Conservation (phyloP, 192 early-diverging fungal genomes). For the Linnemannia elongata region DNA sequence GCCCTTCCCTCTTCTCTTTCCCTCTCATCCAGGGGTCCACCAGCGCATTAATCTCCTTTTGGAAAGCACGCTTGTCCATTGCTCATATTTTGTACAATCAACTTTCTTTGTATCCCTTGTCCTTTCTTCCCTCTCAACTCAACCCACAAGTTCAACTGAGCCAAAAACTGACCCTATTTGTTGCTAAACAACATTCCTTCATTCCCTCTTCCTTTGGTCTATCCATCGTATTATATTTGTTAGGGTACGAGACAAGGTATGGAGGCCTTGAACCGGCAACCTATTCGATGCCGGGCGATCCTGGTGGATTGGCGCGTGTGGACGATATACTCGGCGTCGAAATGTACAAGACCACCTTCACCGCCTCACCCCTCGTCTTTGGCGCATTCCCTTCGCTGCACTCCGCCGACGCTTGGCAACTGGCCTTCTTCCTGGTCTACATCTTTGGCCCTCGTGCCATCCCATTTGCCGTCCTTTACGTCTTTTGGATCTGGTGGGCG, state of each 20-base stretch:
- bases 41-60: constrained; percentile 9
- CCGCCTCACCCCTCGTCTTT: constrained; percentile 80
- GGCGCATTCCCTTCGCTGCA: constrained; percentile 83
- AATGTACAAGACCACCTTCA: constrained; percentile 73
- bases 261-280: constrained; percentile 68
- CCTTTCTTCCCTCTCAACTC: background rate
- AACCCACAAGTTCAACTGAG: background rate
- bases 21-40: background rate
- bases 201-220: background rate
- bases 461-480: constrained; percentile 64
- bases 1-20: background rate
- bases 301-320: constrained; percentile 76
- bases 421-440: constrained; percentile 72
- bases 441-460: constrained; percentile 57
- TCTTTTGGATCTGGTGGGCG: constrained; percentile 83
- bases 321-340: constrained; percentile 73
- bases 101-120: background rate
- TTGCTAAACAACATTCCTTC: background rate
- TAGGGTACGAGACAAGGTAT: constrained; percentile 79
- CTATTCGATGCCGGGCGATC: constrained; percentile 75
- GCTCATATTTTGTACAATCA: background rate
- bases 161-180: background rate
- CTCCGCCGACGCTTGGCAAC: constrained; percentile 71
- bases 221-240: too few species aligned
- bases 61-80: background rate